A percentile compares a stretch with the other conserved stretches of the same genome.
Evolutionary conservation across 345 rosid species (phyloP).

Genomic region (Eucalyptus microcorys): DNA sequence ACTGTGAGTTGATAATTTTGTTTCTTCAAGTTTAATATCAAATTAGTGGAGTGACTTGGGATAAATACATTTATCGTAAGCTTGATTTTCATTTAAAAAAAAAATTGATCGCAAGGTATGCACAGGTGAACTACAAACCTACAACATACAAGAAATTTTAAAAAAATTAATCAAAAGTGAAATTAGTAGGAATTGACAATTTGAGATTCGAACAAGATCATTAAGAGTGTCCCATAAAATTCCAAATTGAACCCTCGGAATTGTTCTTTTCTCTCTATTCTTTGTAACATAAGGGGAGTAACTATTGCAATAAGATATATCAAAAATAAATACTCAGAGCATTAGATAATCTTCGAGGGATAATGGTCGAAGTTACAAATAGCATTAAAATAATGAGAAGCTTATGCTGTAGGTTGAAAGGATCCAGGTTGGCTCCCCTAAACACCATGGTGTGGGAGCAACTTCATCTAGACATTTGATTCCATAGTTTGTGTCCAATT

Average conservation of each 20-base stretch:
- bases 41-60: no score
- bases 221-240: background rate
- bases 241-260: background rate
- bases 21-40: no score
- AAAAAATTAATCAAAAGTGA: background rate
- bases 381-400: background rate
- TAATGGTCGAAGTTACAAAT: background rate
- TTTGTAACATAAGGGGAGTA: background rate
- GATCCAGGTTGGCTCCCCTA: background rate
- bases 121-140: background rate
- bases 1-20: no score
- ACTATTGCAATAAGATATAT: background rate
- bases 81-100: no score
- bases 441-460: background rate
- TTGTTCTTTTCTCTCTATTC: background rate
- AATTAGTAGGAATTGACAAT: background rate
- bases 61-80: no score
- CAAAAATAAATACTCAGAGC: background rate
- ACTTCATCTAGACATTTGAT: background rate
- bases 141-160: background rate
- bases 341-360: background rate
- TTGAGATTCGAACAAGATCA: background rate
- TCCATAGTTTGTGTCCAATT: background rate
- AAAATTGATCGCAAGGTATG: no score
- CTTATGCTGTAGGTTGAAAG: background rate